Evolutionary conservation across 2,329 filamentous ascomycete species (phyloP), one percentile per base, ranked within the genome.

Genomic region (Exophiala sp.): DNA sequence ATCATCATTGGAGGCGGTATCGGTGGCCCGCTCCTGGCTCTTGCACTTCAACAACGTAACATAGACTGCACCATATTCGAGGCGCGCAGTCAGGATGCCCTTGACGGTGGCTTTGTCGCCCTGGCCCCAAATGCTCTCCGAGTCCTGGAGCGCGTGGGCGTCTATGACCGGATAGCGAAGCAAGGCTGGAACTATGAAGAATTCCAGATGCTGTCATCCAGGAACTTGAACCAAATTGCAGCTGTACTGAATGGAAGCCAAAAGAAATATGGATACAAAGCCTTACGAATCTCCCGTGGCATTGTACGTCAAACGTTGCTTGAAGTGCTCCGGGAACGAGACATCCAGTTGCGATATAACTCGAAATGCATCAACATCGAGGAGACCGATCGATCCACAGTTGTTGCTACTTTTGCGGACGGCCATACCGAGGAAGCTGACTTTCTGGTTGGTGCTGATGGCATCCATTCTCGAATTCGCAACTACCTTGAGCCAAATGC

Each of bases 121-220:
- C 73, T 84, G 3, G 81, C 80, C 0, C 81, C 82, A 5, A 84
- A 84, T 48, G 78, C 80, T 0, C 72, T 85, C 1, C 72, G 73
- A 3, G 70, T 82, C 33, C 71, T 85, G 0, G 76, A 83, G 55
- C 64, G 62, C 0, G 65, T 84, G 0, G 75, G 71, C 0, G 68
- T 82, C 1, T 81, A 80, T 59, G 47, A 72, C 1, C 69, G 70
- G 2, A 68, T 84, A 44, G 65, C 68, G 4, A 57, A 68, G 0
- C 69, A 74, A 12, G 77, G 75, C 42, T 80, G 74, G 65, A 71
- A 76, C 12, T 81, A 82, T 53, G 73, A 80, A 3, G 68, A 68
- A 1, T 69, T 82, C 0, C 67, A 75, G 32, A 82, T 79, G 63
- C 38, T 57, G n/a, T 57, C 53, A 14, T 56, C 57, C 3, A 70